Conservation (phyloP, 1,284 basidiomycete genomes). For the Rhodotorula sp. region DNA sequence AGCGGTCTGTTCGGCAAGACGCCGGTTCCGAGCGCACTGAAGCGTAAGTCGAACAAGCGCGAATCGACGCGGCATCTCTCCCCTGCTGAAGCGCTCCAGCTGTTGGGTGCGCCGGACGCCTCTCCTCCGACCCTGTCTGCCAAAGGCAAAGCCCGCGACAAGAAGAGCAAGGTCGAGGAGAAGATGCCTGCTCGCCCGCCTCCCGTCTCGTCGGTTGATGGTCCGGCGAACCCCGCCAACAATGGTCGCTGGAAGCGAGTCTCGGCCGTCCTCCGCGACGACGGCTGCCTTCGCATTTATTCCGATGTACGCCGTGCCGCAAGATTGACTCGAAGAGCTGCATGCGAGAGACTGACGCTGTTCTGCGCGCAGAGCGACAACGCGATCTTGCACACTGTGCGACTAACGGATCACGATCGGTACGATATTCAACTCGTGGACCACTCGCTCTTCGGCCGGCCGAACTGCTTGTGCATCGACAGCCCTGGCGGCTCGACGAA, state of each 20-base stretch:
- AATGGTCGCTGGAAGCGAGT: slow-evolving; percentile 27
- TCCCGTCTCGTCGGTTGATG: neutral
- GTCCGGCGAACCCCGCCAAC: neutral
- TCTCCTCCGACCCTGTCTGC: neutral
- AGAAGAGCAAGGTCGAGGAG: slow-evolving; percentile 15
- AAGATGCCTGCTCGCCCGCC: neutral
- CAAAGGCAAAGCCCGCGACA: slow-evolving; percentile 1
- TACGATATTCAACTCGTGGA: slow-evolving; percentile 42
- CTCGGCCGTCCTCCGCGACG: slow-evolving; percentile 35
- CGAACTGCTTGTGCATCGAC: slow-evolving; percentile 38
- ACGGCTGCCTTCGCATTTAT: slow-evolving; percentile 35
- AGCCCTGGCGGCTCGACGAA: neutral
- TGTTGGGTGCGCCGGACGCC: slow-evolving; percentile 20
- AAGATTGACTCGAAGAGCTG: neutral
- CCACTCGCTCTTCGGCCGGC: slow-evolving; percentile 42
- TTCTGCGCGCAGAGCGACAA: slow-evolving; percentile 25
- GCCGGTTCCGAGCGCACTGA: slow-evolving; percentile 37
- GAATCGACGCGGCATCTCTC: slow-evolving; percentile 40
- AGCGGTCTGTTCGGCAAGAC: slow-evolving; percentile 28
- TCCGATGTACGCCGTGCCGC: slow-evolving; percentile 19
- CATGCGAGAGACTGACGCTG: too few relatives aligned
- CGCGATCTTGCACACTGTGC: slow-evolving; percentile 28
- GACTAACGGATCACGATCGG: slow-evolving; percentile 30
- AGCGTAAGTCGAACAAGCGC: slow-evolving; percentile 37
- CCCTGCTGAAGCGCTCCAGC: slow-evolving; percentile 26